Evolutionary conservation across 768 basidiomycete genomes (phyloP), one percentile per base, ranked within the genome.

Genomic region (Calocybe indica): DNA sequence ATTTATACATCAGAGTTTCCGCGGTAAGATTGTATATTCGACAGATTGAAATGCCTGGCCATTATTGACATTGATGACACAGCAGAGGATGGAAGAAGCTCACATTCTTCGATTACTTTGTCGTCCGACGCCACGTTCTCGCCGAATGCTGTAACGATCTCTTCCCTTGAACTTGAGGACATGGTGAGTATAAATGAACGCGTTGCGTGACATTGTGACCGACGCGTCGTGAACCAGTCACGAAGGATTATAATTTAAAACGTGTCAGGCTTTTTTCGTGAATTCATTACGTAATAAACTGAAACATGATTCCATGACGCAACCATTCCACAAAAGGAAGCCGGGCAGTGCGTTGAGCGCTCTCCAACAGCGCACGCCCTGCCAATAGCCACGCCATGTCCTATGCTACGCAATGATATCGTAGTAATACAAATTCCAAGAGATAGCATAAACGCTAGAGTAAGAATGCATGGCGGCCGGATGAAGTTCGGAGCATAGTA

Each of bases 1-100:
- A 81, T 60, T 88, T 89, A 63, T 70, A 89, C 36, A 71, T 72
- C 13, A 90, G 70, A 41, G 67, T 60, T 15, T 79, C 71, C 14
- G 81, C 71, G 30, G 66, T 53, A 35, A 83, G 33, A 48, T 76
- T 74, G 65, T 80, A 85, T 54, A 76, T 76, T 59, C 75, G 69
- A 60, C 88, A 90, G 50, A 89, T 70, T 22, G 72, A 70, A 31
- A 75, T 71, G 53, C 85, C 87, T 89, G 56, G 34, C 55, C n/a
- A 15, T n/a, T 6, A 29, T 43, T 37, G 40, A 46, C 15, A 22
- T 33, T 7, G 13, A 29, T 34, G 37, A 34, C 9, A 8, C 12
- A 43, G 28, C 31, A 9, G 32, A 5, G 5, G 13, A 35, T 15
- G 34, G 10, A 44, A 52, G 4, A 22, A 9, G 22, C 60, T 46